These are phyloP conservation scores for Trypanosoma rangeli DNA, from an alignment of 208 protist species.

Conservation along the genomic window DNA sequence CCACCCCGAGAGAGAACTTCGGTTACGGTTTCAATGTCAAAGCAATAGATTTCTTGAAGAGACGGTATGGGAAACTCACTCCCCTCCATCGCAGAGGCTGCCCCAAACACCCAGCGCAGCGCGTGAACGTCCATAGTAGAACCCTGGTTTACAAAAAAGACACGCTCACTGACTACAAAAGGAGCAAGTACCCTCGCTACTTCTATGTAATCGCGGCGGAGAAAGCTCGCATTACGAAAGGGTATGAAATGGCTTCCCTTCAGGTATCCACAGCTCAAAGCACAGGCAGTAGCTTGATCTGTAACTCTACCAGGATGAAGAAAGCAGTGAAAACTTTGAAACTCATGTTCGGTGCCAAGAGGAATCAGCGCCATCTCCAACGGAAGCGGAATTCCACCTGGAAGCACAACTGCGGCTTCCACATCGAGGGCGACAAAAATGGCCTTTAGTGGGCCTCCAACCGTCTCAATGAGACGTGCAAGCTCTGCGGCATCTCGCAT, in stretches of 20 bases:
- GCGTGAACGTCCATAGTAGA: slow-evolving; percentile 47
- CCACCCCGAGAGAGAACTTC: slow-evolving; percentile 3
- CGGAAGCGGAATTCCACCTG: slow-evolving; percentile 32
- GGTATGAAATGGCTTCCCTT: slow-evolving; percentile 43
- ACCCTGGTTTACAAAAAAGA: slow-evolving; percentile 72
- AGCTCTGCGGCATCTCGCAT: slow-evolving; percentile 38
- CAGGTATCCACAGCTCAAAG: slow-evolving; percentile 25
- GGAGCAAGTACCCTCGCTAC: slow-evolving; percentile 16
- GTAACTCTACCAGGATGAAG: slow-evolving; percentile 15
- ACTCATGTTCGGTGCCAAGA: slow-evolving; percentile 3
- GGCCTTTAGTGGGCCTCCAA: slow-evolving; percentile 37
- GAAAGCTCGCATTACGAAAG: slow-evolving; percentile 40
- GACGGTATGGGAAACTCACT: slow-evolving; percentile 27
- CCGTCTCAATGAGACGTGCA: slow-evolving; percentile 23
- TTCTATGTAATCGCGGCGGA: slow-evolving; percentile 37
- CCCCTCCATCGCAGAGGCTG: slow-evolving; percentile 14
- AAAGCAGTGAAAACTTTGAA: slow-evolving; percentile 24
- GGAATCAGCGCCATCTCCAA: slow-evolving; percentile 52
- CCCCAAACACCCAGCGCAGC: slow-evolving; percentile 57
- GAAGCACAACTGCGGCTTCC: slow-evolving; percentile 34
- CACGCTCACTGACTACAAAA: slow-evolving; percentile 30
- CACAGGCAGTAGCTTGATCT: slow-evolving; percentile 14
- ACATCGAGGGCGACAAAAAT: slow-evolving; percentile 56
- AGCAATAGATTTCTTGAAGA: slow-evolving; percentile 39
- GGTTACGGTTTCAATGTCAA: slow-evolving; percentile 38